A percentile compares a stretch with the other conserved stretches of the same genome.
Evolutionary conservation across 345 rosid genomes (phyloP).

Genomic region (Brassica juncea): DNA sequence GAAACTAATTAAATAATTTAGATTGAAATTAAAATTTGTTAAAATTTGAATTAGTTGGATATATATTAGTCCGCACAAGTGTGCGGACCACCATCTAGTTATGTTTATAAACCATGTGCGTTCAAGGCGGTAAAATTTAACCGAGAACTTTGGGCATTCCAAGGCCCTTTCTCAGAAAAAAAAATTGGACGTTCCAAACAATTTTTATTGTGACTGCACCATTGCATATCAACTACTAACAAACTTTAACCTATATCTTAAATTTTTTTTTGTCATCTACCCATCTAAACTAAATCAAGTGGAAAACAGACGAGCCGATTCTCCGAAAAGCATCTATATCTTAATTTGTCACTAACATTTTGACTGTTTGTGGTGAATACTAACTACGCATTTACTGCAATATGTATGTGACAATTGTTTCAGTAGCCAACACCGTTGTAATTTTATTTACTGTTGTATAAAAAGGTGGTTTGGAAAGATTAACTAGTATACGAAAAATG

Average conservation of each 20-base stretch:
- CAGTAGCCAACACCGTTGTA: background rate
- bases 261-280: background rate
- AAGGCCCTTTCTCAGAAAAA: background rate
- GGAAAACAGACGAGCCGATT: too few species aligned
- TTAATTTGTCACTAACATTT: background rate
- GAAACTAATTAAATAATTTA: too few species aligned
- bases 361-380: background rate
- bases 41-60: too few species aligned
- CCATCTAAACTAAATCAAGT: too few species aligned
- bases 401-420: conserved; percentile 2
- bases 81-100: background rate
- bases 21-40: too few species aligned
- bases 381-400: background rate
- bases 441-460: background rate
- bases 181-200: background rate
- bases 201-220: background rate
- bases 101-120: background rate
- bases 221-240: background rate
- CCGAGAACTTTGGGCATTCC: background rate
- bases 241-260: background rate
- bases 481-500: background rate
- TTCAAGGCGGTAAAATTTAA: conserved; percentile 6
- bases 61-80: too few species aligned
- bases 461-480: background rate
- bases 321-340: background rate